phyloP scores from a whole-genome alignment of 768 basidiomycete genomes.

The Filobasidium wieringae region DNA sequence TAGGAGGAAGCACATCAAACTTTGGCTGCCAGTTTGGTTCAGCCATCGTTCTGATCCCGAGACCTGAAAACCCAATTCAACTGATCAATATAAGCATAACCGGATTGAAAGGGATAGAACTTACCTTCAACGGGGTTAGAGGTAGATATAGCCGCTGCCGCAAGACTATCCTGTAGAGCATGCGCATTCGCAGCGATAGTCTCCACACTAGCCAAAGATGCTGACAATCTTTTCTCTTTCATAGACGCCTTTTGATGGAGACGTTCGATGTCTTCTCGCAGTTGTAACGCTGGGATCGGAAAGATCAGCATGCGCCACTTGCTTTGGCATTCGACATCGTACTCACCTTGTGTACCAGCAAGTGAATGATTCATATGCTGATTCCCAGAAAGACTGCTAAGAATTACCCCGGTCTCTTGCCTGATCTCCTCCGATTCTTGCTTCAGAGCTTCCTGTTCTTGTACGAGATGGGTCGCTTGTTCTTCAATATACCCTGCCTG shows the following conservation, averaged over 20 bases:
- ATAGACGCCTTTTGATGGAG: background rate
- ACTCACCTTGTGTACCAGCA: background rate
- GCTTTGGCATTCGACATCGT: background rate
- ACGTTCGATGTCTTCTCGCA: background rate
- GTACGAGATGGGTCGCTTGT: background rate
- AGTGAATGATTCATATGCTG: background rate
- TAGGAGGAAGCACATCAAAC: background rate
- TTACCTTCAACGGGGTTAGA: background rate
- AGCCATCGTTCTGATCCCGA: background rate
- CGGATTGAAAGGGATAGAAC: too few species aligned
- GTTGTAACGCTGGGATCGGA: background rate
- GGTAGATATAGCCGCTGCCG: background rate
- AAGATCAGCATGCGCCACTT: background rate
- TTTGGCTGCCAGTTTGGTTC: background rate
- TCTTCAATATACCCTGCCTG: background rate
- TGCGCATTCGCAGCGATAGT: background rate
- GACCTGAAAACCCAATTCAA: too few species aligned
- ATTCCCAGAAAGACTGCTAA: background rate
- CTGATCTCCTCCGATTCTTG: background rate
- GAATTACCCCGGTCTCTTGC: background rate
- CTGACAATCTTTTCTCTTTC: background rate
- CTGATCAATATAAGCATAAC: too few species aligned
- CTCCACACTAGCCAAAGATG: background rate
- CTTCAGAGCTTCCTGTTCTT: background rate
- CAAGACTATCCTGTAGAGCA: background rate